phyloP scores from a whole-genome alignment of 768 basidiomycete genomes.

The Lactarius trivialis region DNA sequence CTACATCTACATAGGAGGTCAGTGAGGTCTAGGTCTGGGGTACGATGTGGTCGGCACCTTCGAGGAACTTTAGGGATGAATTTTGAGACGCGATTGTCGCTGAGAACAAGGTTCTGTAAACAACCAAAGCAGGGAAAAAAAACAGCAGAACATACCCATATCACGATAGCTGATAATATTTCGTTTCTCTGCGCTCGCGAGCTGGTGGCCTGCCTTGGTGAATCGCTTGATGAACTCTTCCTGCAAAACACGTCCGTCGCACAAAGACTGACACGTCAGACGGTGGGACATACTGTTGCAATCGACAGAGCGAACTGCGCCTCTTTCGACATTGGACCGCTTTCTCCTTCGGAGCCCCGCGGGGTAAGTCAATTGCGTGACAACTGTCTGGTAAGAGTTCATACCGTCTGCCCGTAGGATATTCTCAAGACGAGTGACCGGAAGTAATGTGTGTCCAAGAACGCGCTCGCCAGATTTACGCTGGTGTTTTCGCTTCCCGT shows the following conservation, averaged over 20 bases:
- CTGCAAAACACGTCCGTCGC: constrained; percentile 11
- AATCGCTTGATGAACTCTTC: constrained; percentile 24
- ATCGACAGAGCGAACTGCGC: constrained; percentile 21
- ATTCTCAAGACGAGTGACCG: constrained; percentile 21
- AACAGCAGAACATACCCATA: constrained; percentile 17
- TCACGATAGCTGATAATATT: constrained; percentile 21
- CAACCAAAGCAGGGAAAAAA: not conserved
- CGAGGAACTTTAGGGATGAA: constrained; percentile 16
- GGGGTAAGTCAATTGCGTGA: not conserved
- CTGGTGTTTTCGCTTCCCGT: constrained; percentile 17
- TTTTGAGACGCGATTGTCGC: constrained; percentile 9
- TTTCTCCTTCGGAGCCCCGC: constrained; percentile 13
- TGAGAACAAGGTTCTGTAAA: not conserved
- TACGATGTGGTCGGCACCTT: constrained; percentile 12
- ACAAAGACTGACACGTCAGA: constrained; percentile 10
- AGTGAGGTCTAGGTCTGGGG: not conserved
- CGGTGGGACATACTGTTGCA: constrained; percentile 17
- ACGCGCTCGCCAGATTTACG: constrained; percentile 22
- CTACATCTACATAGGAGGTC: constrained; percentile 10
- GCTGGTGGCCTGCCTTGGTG: constrained; percentile 17
- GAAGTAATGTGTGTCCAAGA: constrained; percentile 21
- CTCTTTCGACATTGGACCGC: constrained; percentile 24
- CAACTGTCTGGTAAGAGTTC: not conserved
- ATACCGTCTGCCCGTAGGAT: constrained; percentile 23
- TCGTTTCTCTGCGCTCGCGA: constrained; percentile 13